Conservation (phyloP, 257 asterid species). For the Lavandula angustifolia region DNA sequence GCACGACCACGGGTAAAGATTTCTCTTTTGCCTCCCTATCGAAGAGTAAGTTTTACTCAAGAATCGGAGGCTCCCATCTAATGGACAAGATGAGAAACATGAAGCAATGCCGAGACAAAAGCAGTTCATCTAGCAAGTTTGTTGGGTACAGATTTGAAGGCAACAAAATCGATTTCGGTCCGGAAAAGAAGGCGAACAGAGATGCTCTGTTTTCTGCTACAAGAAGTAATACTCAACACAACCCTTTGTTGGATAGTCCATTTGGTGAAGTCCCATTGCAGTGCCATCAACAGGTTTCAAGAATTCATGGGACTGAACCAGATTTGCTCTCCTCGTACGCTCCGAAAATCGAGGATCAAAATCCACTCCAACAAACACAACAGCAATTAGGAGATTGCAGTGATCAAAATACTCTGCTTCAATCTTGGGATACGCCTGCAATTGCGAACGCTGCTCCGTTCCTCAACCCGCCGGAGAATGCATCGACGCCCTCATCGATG, state of each 20-base stretch:
- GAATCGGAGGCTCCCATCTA: constrained; percentile 15
- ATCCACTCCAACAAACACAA: not conserved
- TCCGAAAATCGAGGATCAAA: not conserved
- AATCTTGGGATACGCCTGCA: constrained; percentile 15
- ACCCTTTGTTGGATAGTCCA: not conserved
- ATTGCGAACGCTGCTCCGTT: not conserved
- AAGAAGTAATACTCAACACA: constrained; percentile 5
- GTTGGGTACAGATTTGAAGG: constrained; percentile 54
- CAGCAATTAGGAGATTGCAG: not conserved
- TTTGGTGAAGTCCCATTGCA: not conserved
- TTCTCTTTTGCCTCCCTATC: constrained; percentile 11
- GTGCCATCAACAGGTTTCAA: not conserved
- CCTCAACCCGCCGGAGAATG: not conserved
- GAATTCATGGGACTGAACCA: constrained; percentile 1
- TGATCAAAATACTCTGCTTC: constrained; percentile 21
- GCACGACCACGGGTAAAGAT: not conserved
- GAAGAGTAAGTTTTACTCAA: constrained; percentile 22
- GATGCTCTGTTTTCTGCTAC: constrained; percentile 5
- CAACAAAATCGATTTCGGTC: constrained; percentile 53
- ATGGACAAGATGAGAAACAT: constrained; percentile 34
- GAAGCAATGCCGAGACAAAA: constrained; percentile 29
- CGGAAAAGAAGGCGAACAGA: constrained; percentile 1
- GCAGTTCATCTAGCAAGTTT: constrained; percentile 31
- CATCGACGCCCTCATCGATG: not conserved
- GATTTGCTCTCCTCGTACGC: constrained; percentile 3